Conservation (phyloP, 2,329 filamentous ascomycete species). For the Sporothrix luriei region DNA sequence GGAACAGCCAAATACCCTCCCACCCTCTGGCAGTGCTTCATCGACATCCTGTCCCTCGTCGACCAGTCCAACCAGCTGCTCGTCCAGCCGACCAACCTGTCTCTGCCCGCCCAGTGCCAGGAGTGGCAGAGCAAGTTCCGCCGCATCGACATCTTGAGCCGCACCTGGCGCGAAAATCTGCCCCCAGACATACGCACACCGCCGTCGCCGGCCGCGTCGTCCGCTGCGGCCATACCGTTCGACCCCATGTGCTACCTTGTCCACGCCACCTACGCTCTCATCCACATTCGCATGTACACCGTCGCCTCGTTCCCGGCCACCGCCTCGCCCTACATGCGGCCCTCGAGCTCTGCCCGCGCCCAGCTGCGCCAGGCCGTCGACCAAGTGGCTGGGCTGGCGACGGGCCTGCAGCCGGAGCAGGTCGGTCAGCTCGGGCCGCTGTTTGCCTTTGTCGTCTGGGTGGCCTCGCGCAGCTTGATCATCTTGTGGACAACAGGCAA, state of each 20-base stretch:
- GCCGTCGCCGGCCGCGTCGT: not conserved
- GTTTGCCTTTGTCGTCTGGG: conserved; percentile 34
- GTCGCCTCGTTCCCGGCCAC: conserved; percentile 33
- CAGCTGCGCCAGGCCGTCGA: conserved; percentile 29
- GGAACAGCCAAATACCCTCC: not conserved
- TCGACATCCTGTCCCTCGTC: conserved; percentile 32
- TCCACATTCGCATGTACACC: conserved; percentile 34
- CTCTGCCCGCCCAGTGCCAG: conserved; percentile 31
- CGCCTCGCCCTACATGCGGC: conserved; percentile 32
- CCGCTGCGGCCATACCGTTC: not conserved
- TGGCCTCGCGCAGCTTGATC: conserved; percentile 28
- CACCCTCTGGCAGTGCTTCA: conserved; percentile 32
- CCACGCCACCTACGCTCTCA: conserved; percentile 29
- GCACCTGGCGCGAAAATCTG: conserved; percentile 31
- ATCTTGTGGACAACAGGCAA: conserved; percentile 32
- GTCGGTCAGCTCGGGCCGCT: conserved; percentile 28
- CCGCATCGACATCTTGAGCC: conserved; percentile 26
- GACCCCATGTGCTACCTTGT: conserved; percentile 29
- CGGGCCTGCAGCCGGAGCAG: conserved; percentile 18
- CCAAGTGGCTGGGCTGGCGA: conserved; percentile 24
- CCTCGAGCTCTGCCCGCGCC: conserved; percentile 28
- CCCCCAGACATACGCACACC: conserved; percentile 22
- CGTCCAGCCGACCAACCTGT: conserved; percentile 33
- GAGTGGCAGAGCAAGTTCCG: conserved; percentile 34
- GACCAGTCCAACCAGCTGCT: conserved; percentile 33